Evolutionary conservation across 805 yeast species (phyloP).

Genomic region (Danielia reshetovae): DNA sequence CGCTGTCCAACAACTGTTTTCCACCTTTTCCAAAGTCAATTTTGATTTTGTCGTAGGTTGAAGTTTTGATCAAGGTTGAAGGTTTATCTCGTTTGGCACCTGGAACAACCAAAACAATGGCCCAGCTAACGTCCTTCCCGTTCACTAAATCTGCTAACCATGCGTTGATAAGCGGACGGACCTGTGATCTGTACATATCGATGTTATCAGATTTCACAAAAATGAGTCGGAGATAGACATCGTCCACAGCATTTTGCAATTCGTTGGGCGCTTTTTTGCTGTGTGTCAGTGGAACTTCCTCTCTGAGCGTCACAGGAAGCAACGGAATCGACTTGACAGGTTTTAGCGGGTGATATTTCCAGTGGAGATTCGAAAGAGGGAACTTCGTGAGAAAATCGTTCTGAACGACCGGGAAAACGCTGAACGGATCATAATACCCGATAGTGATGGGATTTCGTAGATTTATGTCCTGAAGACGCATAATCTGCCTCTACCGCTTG

Average conservation of each 20-base stretch:
- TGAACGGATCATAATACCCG: slow-evolving; percentile 76
- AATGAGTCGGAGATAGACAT: slow-evolving; percentile 63
- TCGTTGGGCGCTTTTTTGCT: slow-evolving; percentile 9
- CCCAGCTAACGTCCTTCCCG: slow-evolving; percentile 52
- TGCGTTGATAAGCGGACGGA: slow-evolving; percentile 74
- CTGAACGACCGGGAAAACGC: slow-evolving; percentile 45
- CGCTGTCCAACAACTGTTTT: slow-evolving; percentile 25
- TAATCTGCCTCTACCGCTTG: too few relatives aligned
- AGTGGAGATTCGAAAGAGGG: slow-evolving; percentile 64
- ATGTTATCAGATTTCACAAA: slow-evolving; percentile 61
- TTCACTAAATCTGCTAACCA: slow-evolving; percentile 57
- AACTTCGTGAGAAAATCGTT: slow-evolving; percentile 43
- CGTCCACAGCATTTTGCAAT: slow-evolving; percentile 12
- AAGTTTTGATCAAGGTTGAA: slow-evolving; percentile 39
- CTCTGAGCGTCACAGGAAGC: slow-evolving; percentile 50
- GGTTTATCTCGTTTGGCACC: slow-evolving; percentile 30
- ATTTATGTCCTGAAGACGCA: slow-evolving; percentile 12
- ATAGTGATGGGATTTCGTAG: slow-evolving; percentile 25
- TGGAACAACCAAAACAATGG: slow-evolving; percentile 51
- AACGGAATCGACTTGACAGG: slow-evolving; percentile 62
- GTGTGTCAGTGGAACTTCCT: slow-evolving; percentile 46
- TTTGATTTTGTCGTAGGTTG: slow-evolving; percentile 51
- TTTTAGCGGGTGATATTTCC: slow-evolving; percentile 50
- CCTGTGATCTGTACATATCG: slow-evolving; percentile 74
- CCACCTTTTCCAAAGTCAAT: slow-evolving; percentile 47